Conservation (phyloP, 1,284 basidiomycete genomes). For the Rhodotorula sp. region DNA sequence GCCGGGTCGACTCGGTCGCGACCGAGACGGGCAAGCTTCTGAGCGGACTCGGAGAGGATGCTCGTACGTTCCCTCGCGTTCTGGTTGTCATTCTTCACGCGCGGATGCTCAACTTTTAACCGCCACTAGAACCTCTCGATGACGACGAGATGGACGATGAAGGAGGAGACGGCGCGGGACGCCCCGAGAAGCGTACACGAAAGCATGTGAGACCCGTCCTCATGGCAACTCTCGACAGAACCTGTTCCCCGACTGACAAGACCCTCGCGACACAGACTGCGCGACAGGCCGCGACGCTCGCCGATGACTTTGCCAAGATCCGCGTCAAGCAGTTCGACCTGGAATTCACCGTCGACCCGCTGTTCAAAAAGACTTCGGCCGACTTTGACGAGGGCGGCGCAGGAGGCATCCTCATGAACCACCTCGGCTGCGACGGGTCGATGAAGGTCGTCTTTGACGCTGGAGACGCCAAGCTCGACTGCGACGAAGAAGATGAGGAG, state of each 20-base stretch:
- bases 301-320: constrained; percentile 75
- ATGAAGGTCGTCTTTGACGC: constrained; percentile 95
- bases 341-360: constrained; percentile 92
- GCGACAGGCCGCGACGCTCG: constrained; percentile 62
- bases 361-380: constrained; percentile 96
- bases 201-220: constrained; percentile 50
- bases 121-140: neutral
- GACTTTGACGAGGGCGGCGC: constrained; percentile 99
- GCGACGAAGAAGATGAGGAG: constrained; percentile 66
- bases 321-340: constrained; percentile 80
- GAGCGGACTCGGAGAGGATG: constrained; percentile 73
- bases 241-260: neutral
- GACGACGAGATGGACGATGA: constrained; percentile 54
- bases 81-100: neutral
- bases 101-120: neutral
- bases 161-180: constrained; percentile 54
- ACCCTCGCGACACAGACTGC: constrained; percentile 10
- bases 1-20: constrained; percentile 92
- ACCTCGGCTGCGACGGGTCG: constrained; percentile 67
- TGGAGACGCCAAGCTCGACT: constrained; percentile 74
- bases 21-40: constrained; percentile 95
- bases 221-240: neutral
- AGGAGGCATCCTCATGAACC: constrained; percentile 89
- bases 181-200: constrained; percentile 53
- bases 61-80: constrained; percentile 20